Percentiles rank a stretch among this genome's conserved stretches.
Evolutionary conservation across 2,329 filamentous ascomycete species (phyloP).

Genomic region (Ceratocystis huliohia): DNA sequence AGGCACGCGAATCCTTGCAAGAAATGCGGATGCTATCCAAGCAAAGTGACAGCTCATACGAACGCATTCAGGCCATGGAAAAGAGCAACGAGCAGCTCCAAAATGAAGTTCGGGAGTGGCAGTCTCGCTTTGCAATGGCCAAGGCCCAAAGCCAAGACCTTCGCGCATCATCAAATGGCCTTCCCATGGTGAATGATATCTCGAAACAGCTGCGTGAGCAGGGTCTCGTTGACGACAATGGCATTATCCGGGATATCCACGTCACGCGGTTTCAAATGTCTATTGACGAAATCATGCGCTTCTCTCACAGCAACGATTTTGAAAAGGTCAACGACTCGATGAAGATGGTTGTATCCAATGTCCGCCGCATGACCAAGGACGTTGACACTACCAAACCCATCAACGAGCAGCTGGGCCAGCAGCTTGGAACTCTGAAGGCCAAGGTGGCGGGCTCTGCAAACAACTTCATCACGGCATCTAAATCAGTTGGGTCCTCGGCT

Average conservation of each 20-base stretch:
- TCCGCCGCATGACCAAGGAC: slow-evolving; percentile 74
- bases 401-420: slow-evolving; percentile 42
- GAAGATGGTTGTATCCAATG: slow-evolving; percentile 70
- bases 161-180: slow-evolving; percentile 65
- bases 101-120: slow-evolving; percentile 78
- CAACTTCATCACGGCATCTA: slow-evolving; percentile 85
- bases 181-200: slow-evolving; percentile 58
- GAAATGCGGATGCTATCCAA: slow-evolving; percentile 84
- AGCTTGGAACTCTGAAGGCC: slow-evolving; percentile 59
- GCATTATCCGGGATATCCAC: slow-evolving; percentile 78
- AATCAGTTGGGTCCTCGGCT: slow-evolving; percentile 71
- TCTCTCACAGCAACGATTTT: slow-evolving; percentile 60
- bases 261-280: slow-evolving; percentile 91
- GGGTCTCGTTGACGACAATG: slow-evolving; percentile 56
- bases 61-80: slow-evolving; percentile 68
- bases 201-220: slow-evolving; percentile 52
- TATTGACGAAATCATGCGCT: slow-evolving; percentile 77
- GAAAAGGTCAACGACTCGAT: slow-evolving; percentile 69
- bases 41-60: slow-evolving; percentile 63
- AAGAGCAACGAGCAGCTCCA: slow-evolving; percentile 65
- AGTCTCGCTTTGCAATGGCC: slow-evolving; percentile 70
- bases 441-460: slow-evolving; percentile 89
- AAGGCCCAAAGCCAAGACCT: slow-evolving; percentile 78
- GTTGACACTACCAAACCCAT: slow-evolving; percentile 48
- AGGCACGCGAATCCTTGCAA: slow-evolving; percentile 68